Evolutionary conservation across 768 basidiomycete species (phyloP), one percentile per base, ranked within the genome.

Genomic region (Candolleomyces eurysporus): DNA sequence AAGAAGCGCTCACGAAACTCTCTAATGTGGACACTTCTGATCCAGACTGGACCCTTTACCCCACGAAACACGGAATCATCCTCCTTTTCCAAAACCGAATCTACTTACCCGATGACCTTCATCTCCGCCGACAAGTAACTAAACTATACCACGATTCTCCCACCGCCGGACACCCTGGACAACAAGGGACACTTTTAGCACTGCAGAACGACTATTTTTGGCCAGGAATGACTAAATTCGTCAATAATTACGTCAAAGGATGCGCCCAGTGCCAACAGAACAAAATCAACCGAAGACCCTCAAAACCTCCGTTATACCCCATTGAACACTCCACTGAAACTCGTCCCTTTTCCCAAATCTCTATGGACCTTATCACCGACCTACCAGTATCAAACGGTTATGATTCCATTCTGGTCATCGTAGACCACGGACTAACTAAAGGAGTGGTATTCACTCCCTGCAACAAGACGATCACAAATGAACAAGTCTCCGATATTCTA

Each of bases 351-450:
- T 2, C 42, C 0, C 62, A 59, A 55, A 45, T 63, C 0, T 19
- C 61, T 0, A 52, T 58, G 0, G 61, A 62, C 40, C 45, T 62
- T 2, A 46, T 62, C 2, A 62, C 57, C 0, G 42, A 58, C 31
- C 45, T 62, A 0, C 57, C 61, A 39, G 48, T 43, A 16, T 61
- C 63, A 26, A 14, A 30, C 2, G 49, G 21, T 48, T 54, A 45
- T 21, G 45, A 62, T 30, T 36, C 55, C 10, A 48, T 62, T 26
- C 13, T 62, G 0, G 43, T 58, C 8, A 19, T 62, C 0, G 57
- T 62, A 3, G 61, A 62, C 46, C 53, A 70, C 58, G 62, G 46
- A 5, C 56, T 61, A 32, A 49, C 56, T 0, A 61, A 61, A 19
- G 55, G 55, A 3, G 22, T 51, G 2, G 51, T 61, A 30, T 31